Evolutionary conservation across 768 basidiomycete genomes (phyloP), one percentile per base, ranked within the genome.

Genomic region (Paxillus ammoniavirescens): DNA sequence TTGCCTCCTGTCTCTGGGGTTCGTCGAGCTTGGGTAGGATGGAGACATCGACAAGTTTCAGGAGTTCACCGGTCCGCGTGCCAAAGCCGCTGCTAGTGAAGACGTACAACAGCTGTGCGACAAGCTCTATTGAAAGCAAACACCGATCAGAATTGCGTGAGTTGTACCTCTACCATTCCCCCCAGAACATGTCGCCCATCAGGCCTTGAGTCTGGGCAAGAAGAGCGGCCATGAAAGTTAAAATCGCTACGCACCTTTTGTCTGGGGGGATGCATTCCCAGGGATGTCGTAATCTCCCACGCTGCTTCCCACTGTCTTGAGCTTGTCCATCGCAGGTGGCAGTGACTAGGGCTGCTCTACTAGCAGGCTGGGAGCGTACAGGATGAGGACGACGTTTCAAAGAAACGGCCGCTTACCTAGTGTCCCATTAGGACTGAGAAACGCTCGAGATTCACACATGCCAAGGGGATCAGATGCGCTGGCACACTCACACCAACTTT

Each of bases 21-120:
- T 78, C 75, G n/a, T 75, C 68, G 3, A 58, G 52, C 33, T 68
- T 75, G 13, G 71, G 58, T 4, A 67, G 47, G 38, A 80, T 58
- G 33, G 76, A 76, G 3, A 80, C 73, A 35, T 81, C 79, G 33
- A 56, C 53, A 13, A 72, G 56, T 8, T 65, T 45, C 46, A 71
- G 14, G 1, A 10, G 13, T 8, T 53, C 50, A 15, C 41, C 37
- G 9, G 57, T 52, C 15, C 54, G 59, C 9, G 7, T 40, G 12
- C 61, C 65, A 15, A 68, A 73, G n/a, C 64, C 62, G 3, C 31
- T 2, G 4, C n/a, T 33, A 26, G 7, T 37, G 55, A 76, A 75
- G 5, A 71, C 42, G 31, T 66, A 38, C 13, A 80, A 61, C 76
- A 71, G 76, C 52, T 70, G 71, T 8, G 70, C 59, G 2, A 77